phyloP scores from a whole-genome alignment of 495 filamentous ascomycete species.

The Hypoxylon subgilvum region DNA sequence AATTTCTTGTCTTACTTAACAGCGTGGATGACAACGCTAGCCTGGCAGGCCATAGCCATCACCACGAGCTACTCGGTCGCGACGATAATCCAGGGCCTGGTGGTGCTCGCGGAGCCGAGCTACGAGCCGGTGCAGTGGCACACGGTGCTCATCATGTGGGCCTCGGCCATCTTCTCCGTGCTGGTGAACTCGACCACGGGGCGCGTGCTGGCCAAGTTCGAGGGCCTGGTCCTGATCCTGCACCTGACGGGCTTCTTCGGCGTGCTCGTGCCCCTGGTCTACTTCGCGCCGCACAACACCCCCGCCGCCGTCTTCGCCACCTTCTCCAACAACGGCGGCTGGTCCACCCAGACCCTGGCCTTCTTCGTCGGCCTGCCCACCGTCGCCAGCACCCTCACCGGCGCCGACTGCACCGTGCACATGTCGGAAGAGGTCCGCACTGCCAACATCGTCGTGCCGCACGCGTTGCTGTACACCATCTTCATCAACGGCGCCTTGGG shows the following conservation, averaged over 20 bases:
- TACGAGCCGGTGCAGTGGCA: constrained; percentile 49
- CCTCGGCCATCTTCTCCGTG: constrained; percentile 47
- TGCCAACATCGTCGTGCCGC: constrained; percentile 49
- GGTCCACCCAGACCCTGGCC: constrained; percentile 47
- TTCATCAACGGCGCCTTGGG: constrained; percentile 55
- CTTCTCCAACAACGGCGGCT: constrained; percentile 55
- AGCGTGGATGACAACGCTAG: constrained; percentile 24
- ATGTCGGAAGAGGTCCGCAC: constrained; percentile 63
- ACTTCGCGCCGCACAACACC: constrained; percentile 51
- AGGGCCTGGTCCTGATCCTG: constrained; percentile 54
- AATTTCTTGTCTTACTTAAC: constrained; percentile 30
- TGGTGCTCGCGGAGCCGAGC: constrained; percentile 15
- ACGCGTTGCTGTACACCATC: constrained; percentile 49
- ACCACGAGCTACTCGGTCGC: constrained; percentile 12
- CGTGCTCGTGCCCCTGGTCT: constrained; percentile 57
- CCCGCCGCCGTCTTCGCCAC: constrained; percentile 39
- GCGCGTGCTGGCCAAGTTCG: constrained; percentile 51
- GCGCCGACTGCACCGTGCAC: constrained; percentile 45
- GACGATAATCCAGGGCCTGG: constrained; percentile 15
- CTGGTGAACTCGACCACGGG: constrained; percentile 54
- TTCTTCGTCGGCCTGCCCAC: constrained; percentile 42
- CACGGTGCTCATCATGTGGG: constrained; percentile 55
- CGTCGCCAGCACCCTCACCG: constrained; percentile 29
- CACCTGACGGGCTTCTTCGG: constrained; percentile 61
- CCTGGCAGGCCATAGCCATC: constrained; percentile 26